Conservation (phyloP, 2,329 filamentous ascomycete species). For the Mycocentrospora acerina region DNA sequence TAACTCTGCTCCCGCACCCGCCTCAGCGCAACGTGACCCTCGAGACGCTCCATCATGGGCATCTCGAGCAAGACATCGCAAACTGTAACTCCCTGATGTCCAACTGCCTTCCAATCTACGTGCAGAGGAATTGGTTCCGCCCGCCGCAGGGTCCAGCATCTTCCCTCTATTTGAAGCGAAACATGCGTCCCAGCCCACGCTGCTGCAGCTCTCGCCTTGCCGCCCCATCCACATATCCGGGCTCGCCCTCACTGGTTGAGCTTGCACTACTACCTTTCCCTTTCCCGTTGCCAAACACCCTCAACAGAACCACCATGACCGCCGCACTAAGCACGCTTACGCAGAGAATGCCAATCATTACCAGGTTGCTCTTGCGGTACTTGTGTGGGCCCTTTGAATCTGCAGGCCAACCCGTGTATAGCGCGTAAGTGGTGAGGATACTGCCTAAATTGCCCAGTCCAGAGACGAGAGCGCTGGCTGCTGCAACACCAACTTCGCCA, state of each 20-base stretch:
- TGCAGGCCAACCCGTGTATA: constrained; percentile 83
- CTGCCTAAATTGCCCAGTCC: constrained; percentile 85
- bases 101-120: neutral
- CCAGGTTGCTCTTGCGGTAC: constrained; percentile 80
- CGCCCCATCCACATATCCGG: constrained; percentile 48
- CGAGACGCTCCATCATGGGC: neutral
- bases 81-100: too few species aligned
- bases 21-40: constrained; percentile 16
- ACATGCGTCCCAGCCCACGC: constrained; percentile 42
- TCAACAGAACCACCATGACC: constrained; percentile 66
- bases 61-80: too few species aligned
- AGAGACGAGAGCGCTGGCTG: constrained; percentile 81
- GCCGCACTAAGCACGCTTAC: constrained; percentile 73
- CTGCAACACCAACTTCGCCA: constrained; percentile 86
- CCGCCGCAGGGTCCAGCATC: constrained; percentile 6
- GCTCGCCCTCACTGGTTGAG: constrained; percentile 54
- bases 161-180: constrained; percentile 25
- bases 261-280: constrained; percentile 39
- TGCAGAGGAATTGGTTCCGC: constrained; percentile 6
- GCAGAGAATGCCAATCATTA: constrained; percentile 83
- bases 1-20: constrained; percentile 3
- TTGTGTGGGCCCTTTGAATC: constrained; percentile 68
- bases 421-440: constrained; percentile 82
- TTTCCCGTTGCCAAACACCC: constrained; percentile 41
- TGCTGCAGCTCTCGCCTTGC: constrained; percentile 45